A percentile compares a stretch with the other conserved stretches of the same genome.
Conservation (phyloP, 192 early-diverging fungal species). For the Linnemannia zychae region DNA sequence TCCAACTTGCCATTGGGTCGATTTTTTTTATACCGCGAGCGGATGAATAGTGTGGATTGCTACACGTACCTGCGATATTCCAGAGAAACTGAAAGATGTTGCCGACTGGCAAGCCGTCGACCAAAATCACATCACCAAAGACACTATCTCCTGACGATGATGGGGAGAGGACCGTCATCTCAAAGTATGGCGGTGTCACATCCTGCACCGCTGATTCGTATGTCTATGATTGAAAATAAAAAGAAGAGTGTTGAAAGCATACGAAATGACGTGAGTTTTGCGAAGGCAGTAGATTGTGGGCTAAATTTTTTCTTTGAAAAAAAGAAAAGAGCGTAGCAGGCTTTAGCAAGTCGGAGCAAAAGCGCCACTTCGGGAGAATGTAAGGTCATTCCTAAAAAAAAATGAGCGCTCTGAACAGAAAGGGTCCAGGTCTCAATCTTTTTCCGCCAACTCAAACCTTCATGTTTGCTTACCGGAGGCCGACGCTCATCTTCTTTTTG, state of each 20-base stretch:
- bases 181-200: constrained; percentile 81
- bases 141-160: not conserved
- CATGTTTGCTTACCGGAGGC: constrained; percentile 21
- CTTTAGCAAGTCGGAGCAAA: no score
- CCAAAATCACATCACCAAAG: constrained; percentile 85
- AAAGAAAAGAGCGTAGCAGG: no score
- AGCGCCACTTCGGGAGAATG: constrained; percentile 4
- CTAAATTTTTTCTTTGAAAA: no score
- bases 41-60: no score
- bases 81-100: constrained; percentile 80
- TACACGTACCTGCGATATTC: constrained; percentile 73
- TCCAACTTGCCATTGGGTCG: no score
- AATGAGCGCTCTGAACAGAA: no score
- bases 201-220: constrained; percentile 87
- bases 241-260: no score
- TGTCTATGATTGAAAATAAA: no score
- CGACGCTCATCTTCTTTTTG: constrained; percentile 63
- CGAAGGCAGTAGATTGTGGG: no score
- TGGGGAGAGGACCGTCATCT: constrained; percentile 77
- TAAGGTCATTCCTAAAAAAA: constrained; percentile 4
- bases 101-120: constrained; percentile 91
- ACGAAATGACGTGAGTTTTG: no score
- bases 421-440: no score
- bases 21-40: no score
- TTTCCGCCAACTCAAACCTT: not conserved